A percentile compares a stretch with the other conserved stretches of the same genome.
These are phyloP conservation scores for Delitschia confertaspora DNA, from an alignment of 495 filamentous ascomycete genomes.

Conservation along the genomic window DNA sequence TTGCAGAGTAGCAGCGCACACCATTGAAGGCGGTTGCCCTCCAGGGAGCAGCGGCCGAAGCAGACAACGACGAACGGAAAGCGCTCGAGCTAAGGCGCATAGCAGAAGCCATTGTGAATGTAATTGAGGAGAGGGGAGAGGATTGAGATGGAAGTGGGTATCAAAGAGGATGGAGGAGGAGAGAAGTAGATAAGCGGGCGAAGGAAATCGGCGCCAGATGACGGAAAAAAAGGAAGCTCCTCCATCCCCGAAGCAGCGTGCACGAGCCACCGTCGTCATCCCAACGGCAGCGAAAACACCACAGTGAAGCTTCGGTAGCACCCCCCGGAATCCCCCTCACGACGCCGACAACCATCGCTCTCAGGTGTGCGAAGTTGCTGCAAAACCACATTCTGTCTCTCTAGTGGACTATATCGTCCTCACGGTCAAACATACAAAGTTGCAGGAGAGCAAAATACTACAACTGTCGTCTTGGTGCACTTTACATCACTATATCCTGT, in stretches of 20 bases:
- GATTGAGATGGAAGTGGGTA: conserved; percentile 9
- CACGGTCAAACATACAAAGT: too few relatives aligned
- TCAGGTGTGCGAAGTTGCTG: not conserved
- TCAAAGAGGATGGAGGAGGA: conserved; percentile 10
- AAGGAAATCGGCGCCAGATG: not conserved
- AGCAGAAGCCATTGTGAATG: conserved; percentile 63
- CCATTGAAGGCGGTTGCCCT: conserved; percentile 65
- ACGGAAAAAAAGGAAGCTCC: conserved; percentile 19
- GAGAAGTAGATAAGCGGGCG: conserved; percentile 1
- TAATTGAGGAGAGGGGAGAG: conserved; percentile 28
- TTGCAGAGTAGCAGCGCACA: conserved; percentile 79
- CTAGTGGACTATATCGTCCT: too few relatives aligned
- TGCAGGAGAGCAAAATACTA: too few relatives aligned
- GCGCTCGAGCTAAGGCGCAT: conserved; percentile 66
- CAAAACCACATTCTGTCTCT: conserved; percentile 1
- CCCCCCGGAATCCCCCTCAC: not conserved
- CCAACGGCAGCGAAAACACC: not conserved
- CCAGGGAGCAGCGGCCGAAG: conserved; percentile 47
- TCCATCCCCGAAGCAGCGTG: conserved; percentile 16
- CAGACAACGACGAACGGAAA: conserved; percentile 61
- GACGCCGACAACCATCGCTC: not conserved
- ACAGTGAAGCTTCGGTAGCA: conserved; percentile 1
- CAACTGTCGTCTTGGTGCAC: too few relatives aligned
- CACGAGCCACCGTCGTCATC: conserved; percentile 6
- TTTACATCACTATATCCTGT: too few relatives aligned